Conservation (phyloP, 2,329 filamentous ascomycete species). For the Bipolaris victoriae region DNA sequence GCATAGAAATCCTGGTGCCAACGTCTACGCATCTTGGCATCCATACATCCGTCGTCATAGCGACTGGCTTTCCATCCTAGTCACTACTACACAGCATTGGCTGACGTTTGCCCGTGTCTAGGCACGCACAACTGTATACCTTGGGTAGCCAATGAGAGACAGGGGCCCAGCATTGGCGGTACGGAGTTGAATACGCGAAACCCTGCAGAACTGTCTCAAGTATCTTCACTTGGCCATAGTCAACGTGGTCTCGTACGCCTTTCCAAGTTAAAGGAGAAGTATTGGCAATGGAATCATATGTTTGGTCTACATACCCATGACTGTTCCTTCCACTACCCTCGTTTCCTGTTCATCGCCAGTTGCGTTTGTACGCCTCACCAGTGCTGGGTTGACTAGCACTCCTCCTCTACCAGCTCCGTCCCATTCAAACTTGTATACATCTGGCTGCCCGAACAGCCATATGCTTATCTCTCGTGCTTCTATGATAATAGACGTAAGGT, state of each 20-base stretch:
- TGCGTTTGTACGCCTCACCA: constrained; percentile 22
- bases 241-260: neutral
- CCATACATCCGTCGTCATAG: constrained; percentile 15
- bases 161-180: neutral
- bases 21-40: neutral
- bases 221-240: neutral
- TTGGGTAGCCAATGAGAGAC: neutral
- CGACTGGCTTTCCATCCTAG: constrained; percentile 5
- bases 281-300: neutral
- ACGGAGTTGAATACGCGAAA: neutral
- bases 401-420: constrained; percentile 31
- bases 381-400: constrained; percentile 30
- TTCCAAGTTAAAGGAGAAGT: neutral
- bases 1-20: neutral
- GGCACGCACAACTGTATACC: neutral
- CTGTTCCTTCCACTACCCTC: constrained; percentile 17
- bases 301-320: constrained; percentile 11
- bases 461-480: constrained; percentile 35
- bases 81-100: constrained; percentile 12
- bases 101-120: constrained; percentile 14
- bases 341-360: neutral
- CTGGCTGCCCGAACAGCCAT: constrained; percentile 40
- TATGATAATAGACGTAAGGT: constrained; percentile 34
- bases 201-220: constrained; percentile 1
- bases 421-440: constrained; percentile 37